phyloP scores from a whole-genome alignment of 805 yeast species.

The Ogataea angusta region DNA sequence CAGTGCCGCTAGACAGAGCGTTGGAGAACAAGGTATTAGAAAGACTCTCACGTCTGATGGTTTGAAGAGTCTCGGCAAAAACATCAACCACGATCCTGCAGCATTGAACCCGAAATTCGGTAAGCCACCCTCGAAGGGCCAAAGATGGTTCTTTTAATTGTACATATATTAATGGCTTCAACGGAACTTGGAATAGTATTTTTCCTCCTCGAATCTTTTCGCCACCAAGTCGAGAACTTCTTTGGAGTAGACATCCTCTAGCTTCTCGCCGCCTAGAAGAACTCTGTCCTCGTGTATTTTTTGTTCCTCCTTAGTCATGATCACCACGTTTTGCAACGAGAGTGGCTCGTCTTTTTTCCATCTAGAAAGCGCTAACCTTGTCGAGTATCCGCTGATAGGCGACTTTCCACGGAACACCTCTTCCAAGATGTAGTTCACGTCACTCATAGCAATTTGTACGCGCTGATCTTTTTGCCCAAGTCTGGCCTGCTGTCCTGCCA shows the following conservation, averaged over 20 bases:
- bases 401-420: constrained; percentile 93
- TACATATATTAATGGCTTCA: constrained; percentile 18
- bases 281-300: constrained; percentile 73
- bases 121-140: constrained; percentile 45
- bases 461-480: constrained; percentile 69
- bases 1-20: constrained; percentile 31
- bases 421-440: constrained; percentile 79
- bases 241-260: constrained; percentile 60
- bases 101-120: constrained; percentile 50
- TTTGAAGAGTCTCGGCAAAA: constrained; percentile 22
- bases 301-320: constrained; percentile 88
- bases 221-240: constrained; percentile 57
- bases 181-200: constrained; percentile 60
- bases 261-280: constrained; percentile 59
- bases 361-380: constrained; percentile 72
- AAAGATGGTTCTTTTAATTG: constrained; percentile 57
- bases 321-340: constrained; percentile 73
- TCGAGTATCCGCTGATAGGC: constrained; percentile 77
- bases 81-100: constrained; percentile 32
- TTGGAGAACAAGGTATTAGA: constrained; percentile 26
- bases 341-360: constrained; percentile 76
- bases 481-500: constrained; percentile 85
- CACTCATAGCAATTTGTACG: constrained; percentile 68
- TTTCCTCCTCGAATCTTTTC: constrained; percentile 71
- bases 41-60: constrained; percentile 26